Percentiles rank a stretch among this genome's conserved stretches.
These are phyloP conservation scores for Fusarium sp. DNA, from an alignment of 2,329 filamentous ascomycete species.

Conservation along the genomic window DNA sequence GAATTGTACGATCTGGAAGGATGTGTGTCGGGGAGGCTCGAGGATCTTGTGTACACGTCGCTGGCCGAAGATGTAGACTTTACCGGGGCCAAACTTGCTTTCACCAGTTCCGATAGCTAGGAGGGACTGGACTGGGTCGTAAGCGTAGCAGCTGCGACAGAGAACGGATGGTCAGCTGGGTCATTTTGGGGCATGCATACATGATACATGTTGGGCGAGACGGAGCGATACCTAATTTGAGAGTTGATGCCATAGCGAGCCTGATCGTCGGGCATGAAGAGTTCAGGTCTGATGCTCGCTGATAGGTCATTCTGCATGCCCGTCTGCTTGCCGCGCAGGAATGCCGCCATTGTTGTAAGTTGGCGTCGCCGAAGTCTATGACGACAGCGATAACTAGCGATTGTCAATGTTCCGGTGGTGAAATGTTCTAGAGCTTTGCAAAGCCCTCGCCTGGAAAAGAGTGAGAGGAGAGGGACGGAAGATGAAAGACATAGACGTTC, in stretches of 20 bases:
- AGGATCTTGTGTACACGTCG: constrained; percentile 80
- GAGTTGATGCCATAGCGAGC: constrained; percentile 84
- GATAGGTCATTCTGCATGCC: constrained; percentile 93
- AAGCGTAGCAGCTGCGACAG: constrained; percentile 74
- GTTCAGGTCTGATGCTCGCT: constrained; percentile 76
- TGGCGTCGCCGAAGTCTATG: constrained; percentile 14
- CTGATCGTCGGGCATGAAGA: constrained; percentile 86
- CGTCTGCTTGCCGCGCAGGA: constrained; percentile 90
- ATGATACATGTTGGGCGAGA: constrained; percentile 4
- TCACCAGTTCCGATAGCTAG: constrained; percentile 91
- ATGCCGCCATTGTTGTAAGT: constrained; percentile 77
- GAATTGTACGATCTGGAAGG: constrained; percentile 82
- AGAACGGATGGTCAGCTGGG: constrained; percentile 31
- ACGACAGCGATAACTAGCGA: not conserved
- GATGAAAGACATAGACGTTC: constrained; percentile 21
- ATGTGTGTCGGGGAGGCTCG: constrained; percentile 73
- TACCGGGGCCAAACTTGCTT: constrained; percentile 82
- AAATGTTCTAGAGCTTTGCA: constrained; percentile 12
- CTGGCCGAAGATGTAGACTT: constrained; percentile 89
- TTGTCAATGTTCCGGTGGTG: not conserved
- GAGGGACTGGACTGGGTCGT: constrained; percentile 92
- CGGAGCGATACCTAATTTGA: constrained; percentile 63
- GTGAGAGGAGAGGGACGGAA: not conserved
- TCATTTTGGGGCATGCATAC: not conserved
- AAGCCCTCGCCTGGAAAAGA: constrained; percentile 8